These are phyloP conservation scores for Saccharomycopsis selenospora DNA, from an alignment of 805 yeast genomes.

Conservation along the genomic window DNA sequence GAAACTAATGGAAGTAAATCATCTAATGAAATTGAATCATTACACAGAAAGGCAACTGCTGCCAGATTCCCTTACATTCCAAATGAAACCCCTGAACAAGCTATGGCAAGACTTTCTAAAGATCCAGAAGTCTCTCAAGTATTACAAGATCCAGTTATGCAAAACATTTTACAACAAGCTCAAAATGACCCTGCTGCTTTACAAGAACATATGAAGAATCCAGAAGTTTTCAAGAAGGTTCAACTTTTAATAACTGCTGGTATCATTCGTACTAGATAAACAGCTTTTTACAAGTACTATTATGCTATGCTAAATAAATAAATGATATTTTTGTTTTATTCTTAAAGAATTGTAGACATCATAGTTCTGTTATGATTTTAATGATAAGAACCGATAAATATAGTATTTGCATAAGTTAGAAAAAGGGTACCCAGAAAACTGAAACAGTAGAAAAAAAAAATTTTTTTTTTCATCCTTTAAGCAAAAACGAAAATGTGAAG, in stretches of 20 bases:
- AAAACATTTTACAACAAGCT: constrained; percentile 89
- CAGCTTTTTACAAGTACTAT: no score
- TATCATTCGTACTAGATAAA: constrained; percentile 81
- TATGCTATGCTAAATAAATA: no score
- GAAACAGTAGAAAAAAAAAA: no score
- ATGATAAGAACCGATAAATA: no score
- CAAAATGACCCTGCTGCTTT: constrained; percentile 93
- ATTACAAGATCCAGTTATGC: constrained; percentile 93
- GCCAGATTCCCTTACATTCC: constrained; percentile 77
- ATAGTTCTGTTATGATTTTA: no score
- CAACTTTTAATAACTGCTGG: constrained; percentile 93
- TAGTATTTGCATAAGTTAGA: no score
- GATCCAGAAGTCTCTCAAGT: constrained; percentile 93
- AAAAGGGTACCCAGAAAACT: no score
- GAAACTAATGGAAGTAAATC: constrained; percentile 55
- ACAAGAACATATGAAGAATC: constrained; percentile 96
- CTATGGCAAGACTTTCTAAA: constrained; percentile 71
- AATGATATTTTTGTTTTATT: no score
- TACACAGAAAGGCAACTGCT: constrained; percentile 66
- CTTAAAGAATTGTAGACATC: no score
- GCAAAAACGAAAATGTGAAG: no score
- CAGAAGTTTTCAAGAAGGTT: constrained; percentile 82
- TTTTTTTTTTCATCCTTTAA: no score
- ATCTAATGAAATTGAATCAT: constrained; percentile 70
- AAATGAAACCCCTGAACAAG: constrained; percentile 90